Conservation (phyloP, 1,139 yeast genomes). For the Kodamaea arcana region DNA sequence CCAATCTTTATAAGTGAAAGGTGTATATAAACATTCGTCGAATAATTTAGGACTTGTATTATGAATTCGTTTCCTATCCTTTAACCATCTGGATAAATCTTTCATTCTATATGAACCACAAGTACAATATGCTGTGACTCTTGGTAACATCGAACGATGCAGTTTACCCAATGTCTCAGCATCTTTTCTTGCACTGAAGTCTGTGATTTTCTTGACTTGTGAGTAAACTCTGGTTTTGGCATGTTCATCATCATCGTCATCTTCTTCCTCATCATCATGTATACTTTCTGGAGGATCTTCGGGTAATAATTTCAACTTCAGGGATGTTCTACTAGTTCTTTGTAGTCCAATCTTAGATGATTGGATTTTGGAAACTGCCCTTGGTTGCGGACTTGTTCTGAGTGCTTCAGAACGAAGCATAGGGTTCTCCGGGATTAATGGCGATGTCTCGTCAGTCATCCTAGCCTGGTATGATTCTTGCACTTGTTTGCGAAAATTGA, state of each 20-base stretch:
- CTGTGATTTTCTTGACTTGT: slow-evolving; percentile 80
- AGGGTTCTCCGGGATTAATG: slow-evolving; percentile 23
- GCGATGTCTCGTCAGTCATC: slow-evolving; percentile 5
- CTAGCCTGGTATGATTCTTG: slow-evolving; percentile 1
- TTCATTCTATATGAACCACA: slow-evolving; percentile 89
- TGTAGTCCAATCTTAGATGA: slow-evolving; percentile 68
- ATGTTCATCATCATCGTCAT: slow-evolving; percentile 15
- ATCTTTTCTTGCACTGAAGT: slow-evolving; percentile 88
- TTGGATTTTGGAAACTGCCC: slow-evolving; percentile 25
- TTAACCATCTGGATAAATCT: slow-evolving; percentile 79
- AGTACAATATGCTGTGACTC: slow-evolving; percentile 95
- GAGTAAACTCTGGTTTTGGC: slow-evolving; percentile 62
- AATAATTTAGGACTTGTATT: slow-evolving; percentile 82
- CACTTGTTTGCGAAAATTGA: neutral
- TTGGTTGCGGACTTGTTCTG: neutral
- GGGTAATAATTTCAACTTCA: slow-evolving; percentile 80
- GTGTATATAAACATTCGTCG: slow-evolving; percentile 92
- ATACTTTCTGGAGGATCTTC: slow-evolving; percentile 56
- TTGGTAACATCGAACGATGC: slow-evolving; percentile 76
- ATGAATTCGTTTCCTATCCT: slow-evolving; percentile 69
- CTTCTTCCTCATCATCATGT: slow-evolving; percentile 30
- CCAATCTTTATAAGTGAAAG: slow-evolving; percentile 82
- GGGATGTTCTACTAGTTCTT: slow-evolving; percentile 82
- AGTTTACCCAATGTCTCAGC: slow-evolving; percentile 91
- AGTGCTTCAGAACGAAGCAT: slow-evolving; percentile 4